A percentile compares a stretch with the other conserved stretches of the same genome.
These are phyloP conservation scores for Rhodotorula sp. DNA, from an alignment of 1,284 basidiomycete genomes.

Conservation along the genomic window DNA sequence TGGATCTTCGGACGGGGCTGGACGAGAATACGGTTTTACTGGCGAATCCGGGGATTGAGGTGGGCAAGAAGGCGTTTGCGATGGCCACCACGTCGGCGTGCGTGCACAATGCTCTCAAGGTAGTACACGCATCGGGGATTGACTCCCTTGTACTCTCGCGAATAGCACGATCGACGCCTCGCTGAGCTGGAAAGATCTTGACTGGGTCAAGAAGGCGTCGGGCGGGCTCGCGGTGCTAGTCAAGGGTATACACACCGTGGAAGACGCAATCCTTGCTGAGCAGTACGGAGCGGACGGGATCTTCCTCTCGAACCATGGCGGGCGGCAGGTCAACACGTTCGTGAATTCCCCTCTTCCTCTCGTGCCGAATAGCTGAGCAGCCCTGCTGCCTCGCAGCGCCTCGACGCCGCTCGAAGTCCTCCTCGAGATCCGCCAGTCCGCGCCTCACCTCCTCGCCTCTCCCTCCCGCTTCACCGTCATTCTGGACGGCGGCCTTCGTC, in stretches of 20 bases:
- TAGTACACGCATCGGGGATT: background rate
- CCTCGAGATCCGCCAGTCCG: constrained; percentile 59
- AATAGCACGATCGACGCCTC: constrained; percentile 21
- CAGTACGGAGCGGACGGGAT: constrained; percentile 50
- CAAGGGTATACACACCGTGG: constrained; percentile 48
- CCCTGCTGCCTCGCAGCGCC: constrained; percentile 11
- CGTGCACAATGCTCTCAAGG: background rate
- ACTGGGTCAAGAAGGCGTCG: constrained; percentile 18
- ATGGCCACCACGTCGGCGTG: constrained; percentile 21
- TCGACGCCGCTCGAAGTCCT: constrained; percentile 37
- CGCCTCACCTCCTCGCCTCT: constrained; percentile 68
- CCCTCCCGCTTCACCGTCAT: constrained; percentile 36
- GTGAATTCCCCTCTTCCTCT: background rate
- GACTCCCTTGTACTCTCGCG: background rate
- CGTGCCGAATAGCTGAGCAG: background rate
- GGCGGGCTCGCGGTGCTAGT: constrained; percentile 35
- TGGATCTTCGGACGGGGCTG: constrained; percentile 58
- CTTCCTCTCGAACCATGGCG: constrained; percentile 50
- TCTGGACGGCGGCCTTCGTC: constrained; percentile 46
- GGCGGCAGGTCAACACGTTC: constrained; percentile 29
- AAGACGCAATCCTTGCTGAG: constrained; percentile 49
- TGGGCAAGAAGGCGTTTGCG: constrained; percentile 12
- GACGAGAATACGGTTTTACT: constrained; percentile 33
- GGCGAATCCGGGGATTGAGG: background rate
- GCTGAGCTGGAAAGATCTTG: constrained; percentile 31